Evolutionary conservation across 768 basidiomycete genomes (phyloP).

Genomic region (Cystobasidiopsis lactophilus): DNA sequence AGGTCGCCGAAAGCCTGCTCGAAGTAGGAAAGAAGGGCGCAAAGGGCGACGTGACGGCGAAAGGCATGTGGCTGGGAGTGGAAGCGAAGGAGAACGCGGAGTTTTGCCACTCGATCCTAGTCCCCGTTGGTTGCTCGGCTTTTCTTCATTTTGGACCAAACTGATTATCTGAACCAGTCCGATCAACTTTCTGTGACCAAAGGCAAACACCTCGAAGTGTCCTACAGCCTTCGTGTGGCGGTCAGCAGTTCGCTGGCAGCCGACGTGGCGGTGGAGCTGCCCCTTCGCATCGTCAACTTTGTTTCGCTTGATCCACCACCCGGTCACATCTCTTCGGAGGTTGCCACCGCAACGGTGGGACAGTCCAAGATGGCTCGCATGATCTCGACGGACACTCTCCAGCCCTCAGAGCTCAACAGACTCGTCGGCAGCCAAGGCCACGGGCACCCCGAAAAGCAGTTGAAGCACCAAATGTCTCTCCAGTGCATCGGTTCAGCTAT

Average conservation of each 20-base stretch:
- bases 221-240: conserved; percentile 45
- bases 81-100: conserved; percentile 36
- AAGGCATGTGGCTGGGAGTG: conserved; percentile 80
- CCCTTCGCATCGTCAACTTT: conserved; percentile 58
- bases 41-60: conserved; percentile 50
- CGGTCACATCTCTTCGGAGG: conserved; percentile 11
- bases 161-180: conserved; percentile 27
- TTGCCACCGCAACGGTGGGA: conserved; percentile 3
- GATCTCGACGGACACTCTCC: conserved; percentile 7
- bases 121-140: conserved; percentile 53
- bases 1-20: conserved; percentile 42
- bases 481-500: conserved; percentile 19
- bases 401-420: conserved; percentile 3
- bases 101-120: conserved; percentile 44
- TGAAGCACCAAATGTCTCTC: conserved; percentile 19
- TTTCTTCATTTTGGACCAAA: background rate
- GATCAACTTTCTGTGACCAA: conserved; percentile 48
- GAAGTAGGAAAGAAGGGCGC: conserved; percentile 42
- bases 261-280: conserved; percentile 47
- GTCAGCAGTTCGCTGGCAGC: conserved; percentile 39
- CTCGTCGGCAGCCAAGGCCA: background rate
- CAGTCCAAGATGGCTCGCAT: no score
- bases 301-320: conserved; percentile 67
- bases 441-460: conserved; percentile 4
- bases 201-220: conserved; percentile 50